Conservation (phyloP, 805 yeast species). For the Hemisphaericaspora nanyangensis region DNA sequence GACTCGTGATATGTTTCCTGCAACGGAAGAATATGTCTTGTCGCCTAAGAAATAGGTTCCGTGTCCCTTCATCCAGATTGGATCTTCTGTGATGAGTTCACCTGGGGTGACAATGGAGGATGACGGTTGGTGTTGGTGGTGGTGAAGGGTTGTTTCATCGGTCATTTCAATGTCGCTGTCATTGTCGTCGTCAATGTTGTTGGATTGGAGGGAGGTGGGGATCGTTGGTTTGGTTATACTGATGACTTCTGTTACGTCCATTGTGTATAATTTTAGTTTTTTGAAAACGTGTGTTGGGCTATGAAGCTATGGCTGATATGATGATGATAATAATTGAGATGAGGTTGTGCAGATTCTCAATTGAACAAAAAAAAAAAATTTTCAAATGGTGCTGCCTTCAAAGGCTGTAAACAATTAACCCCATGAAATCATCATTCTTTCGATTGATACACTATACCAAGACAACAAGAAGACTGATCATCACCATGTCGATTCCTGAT, state of each 20-base stretch:
- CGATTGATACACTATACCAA: not conserved
- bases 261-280: no score
- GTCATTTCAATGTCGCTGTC: slow-evolving; percentile 42
- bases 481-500: not conserved
- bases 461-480: not conserved
- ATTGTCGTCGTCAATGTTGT: slow-evolving; percentile 15
- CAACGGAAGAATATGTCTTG: slow-evolving; percentile 83
- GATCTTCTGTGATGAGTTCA: slow-evolving; percentile 91
- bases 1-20: slow-evolving; percentile 83
- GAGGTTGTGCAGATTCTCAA: not conserved
- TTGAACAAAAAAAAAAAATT: not conserved
- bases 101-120: slow-evolving; percentile 82
- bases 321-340: not conserved
- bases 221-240: slow-evolving; percentile 32
- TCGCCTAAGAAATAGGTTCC: slow-evolving; percentile 83
- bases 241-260: slow-evolving; percentile 29
- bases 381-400: no score
- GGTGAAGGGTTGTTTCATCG: no score
- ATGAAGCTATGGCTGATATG: not conserved
- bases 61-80: slow-evolving; percentile 98
- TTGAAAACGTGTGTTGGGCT: no score
- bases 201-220: not conserved
- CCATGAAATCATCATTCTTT: no score
- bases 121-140: slow-evolving; percentile 1
- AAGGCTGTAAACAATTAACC: no score